Base-by-base conservation (phyloP, 1,139 yeast species). In the Wickerhamiella pararugosa region DNA sequence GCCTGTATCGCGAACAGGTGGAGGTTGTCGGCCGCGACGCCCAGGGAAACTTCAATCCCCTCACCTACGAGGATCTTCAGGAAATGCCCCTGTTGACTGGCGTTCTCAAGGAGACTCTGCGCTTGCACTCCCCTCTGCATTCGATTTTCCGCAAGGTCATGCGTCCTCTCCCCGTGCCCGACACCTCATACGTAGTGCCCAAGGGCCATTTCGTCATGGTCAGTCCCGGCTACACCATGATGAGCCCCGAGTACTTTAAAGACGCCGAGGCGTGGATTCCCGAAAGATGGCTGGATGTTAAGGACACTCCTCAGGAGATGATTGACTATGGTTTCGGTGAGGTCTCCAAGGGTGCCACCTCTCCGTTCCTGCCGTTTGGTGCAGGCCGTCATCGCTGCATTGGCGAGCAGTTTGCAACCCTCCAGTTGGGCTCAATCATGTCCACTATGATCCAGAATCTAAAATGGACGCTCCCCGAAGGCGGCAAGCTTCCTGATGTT, bases 301-400 rank as follows among this genome's bases (percentile, higher is more conserved):
- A 49, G 33, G 51, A 52, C 15, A 56, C 52, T 4, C 50, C 45
- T 39, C 65, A 63, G 5, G 73, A 67, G 29, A 70, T 80, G 42
- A 76, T 87, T 40, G 98, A 90, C 63, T 87, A 86, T 59, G 97
- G 97, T 11, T 90, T 87, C 55, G 97, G 97, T 58, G 83, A 87
- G 47, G 83, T 90, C 51, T 77, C 94, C 42, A 90, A 90, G 66
- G 98, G 97, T 64, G 97, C 90, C 36, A 67, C 82, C 25, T 83
- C 95, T 40, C 95, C 98, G 44, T 92, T 84, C 65, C 74, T 90
- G 61, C 98, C 98, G 44, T 90, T 90, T 58, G 98, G 98, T 54
- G 98, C 97, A 63, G 99, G 99, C 52, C 82, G 99, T 71, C 99
- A 90, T 63, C 80, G 98, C 67, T 90, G 99, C 67, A 86, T 90